Percentiles rank a stretch among this genome's conserved stretches.
phyloP scores from a whole-genome alignment of 257 asterid species.

The Dorcoceras hygrometricum region DNA sequence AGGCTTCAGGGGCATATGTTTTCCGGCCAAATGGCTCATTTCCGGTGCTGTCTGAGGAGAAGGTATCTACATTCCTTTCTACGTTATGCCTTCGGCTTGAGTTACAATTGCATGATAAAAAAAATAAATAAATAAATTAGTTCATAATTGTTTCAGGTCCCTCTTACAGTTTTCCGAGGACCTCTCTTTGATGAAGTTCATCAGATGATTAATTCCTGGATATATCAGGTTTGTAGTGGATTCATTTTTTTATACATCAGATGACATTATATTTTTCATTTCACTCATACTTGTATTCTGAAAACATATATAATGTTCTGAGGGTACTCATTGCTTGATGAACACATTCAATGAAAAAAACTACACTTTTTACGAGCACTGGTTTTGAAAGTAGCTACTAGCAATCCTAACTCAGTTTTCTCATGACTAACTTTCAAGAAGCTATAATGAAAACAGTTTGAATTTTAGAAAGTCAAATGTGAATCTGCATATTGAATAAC shows the following conservation, averaged over 20 bases:
- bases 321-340: not conserved
- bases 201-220: slow-evolving; percentile 62
- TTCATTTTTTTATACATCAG: slow-evolving; percentile 3
- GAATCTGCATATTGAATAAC: not conserved
- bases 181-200: slow-evolving; percentile 72
- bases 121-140: slow-evolving; percentile 17
- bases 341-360: not conserved
- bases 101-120: slow-evolving; percentile 13
- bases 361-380: not conserved
- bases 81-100: not conserved
- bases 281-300: too few species aligned
- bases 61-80: slow-evolving; percentile 34
- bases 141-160: slow-evolving; percentile 27
- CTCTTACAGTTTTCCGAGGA: slow-evolving; percentile 51
- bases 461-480: not conserved
- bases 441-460: not conserved
- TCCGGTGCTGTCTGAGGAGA: slow-evolving; percentile 34
- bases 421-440: not conserved
- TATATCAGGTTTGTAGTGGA: slow-evolving; percentile 55
- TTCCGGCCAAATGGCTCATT: slow-evolving; percentile 70
- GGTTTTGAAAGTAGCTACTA: not conserved
- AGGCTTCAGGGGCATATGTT: slow-evolving; percentile 77
- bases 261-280: not conserved
- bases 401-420: not conserved
- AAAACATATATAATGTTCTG: not conserved